phyloP scores from a whole-genome alignment of 2,329 filamentous ascomycete genomes.

The Talaromyces albobiverticillius region DNA sequence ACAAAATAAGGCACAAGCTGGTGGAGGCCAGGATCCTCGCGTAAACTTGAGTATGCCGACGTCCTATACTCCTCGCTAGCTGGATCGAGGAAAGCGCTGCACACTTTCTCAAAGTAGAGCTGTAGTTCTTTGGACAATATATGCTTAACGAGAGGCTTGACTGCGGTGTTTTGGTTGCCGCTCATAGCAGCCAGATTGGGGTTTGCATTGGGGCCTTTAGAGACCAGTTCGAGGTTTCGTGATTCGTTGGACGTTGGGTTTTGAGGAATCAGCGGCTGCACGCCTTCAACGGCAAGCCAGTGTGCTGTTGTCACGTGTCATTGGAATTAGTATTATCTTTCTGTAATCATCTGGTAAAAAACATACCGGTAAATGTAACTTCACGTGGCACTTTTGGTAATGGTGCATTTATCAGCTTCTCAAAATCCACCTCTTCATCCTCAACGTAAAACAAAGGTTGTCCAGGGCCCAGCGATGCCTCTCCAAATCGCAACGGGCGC shows the following conservation, averaged over 20 bases:
- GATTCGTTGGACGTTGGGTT: conserved; percentile 88
- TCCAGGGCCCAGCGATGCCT: conserved; percentile 87
- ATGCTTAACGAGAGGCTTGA: conserved; percentile 92
- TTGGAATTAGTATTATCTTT: no score
- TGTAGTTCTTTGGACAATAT: conserved; percentile 94
- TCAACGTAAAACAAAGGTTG: conserved; percentile 97
- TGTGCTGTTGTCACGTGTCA: no score
- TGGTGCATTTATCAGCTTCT: conserved; percentile 96
- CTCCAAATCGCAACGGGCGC: conserved; percentile 82
- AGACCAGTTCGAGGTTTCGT: conserved; percentile 76
- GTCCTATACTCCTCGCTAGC: conserved; percentile 81
- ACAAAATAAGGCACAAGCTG: conserved; percentile 96
- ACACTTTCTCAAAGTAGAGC: conserved; percentile 95
- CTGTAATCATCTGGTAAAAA: background rate
- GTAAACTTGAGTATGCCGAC: conserved; percentile 79
- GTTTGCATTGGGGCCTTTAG: conserved; percentile 87
- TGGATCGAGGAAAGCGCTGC: conserved; percentile 82
- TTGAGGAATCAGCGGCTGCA: conserved; percentile 93
- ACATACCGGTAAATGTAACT: conserved; percentile 78
- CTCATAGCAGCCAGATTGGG: conserved; percentile 77
- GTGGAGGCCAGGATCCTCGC: conserved; percentile 87
- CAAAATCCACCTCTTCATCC: conserved; percentile 97
- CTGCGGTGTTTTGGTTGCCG: conserved; percentile 76
- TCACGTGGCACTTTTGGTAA: conserved; percentile 92
- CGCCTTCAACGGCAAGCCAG: conserved; percentile 96